Percentiles rank a stretch among this genome's conserved stretches.
These are phyloP conservation scores for Penicillium turbatum DNA, from an alignment of 495 filamentous ascomycete species.

Conservation along the genomic window DNA sequence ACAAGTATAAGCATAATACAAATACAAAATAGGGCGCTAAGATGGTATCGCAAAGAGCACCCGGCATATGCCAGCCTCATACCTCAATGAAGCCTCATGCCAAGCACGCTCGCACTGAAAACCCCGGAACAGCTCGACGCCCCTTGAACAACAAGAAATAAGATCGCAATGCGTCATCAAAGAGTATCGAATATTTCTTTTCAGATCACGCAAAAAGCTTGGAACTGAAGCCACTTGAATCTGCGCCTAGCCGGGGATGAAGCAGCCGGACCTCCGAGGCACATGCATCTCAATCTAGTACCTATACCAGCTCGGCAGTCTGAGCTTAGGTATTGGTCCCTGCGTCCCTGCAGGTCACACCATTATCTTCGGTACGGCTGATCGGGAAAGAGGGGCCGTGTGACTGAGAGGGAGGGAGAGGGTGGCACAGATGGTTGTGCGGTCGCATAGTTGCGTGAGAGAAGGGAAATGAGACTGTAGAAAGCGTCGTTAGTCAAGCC, in stretches of 20 bases:
- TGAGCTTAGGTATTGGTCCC: conserved; percentile 23
- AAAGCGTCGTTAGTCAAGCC: not conserved
- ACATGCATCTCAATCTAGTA: not conserved
- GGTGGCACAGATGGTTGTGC: conserved; percentile 18
- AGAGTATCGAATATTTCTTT: not conserved
- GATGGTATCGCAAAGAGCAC: too few species aligned
- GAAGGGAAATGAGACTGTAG: conserved; percentile 2
- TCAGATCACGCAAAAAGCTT: not conserved
- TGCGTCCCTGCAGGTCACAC: conserved; percentile 19
- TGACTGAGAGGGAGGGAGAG: conserved; percentile 14
- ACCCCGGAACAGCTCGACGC: too few species aligned
- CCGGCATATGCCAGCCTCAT: too few species aligned
- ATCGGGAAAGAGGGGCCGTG: conserved; percentile 17
- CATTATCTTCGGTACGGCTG: conserved; percentile 19
- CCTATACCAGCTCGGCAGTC: not conserved
- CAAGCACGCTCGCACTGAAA: too few species aligned
- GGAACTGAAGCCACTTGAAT: not conserved
- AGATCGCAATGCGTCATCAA: too few species aligned
- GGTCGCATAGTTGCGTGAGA: conserved; percentile 19
- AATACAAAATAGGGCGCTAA: too few species aligned
- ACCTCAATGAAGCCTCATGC: too few species aligned
- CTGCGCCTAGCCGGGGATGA: not conserved
- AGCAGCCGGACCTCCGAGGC: not conserved
- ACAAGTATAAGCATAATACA: not conserved
- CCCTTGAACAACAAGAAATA: too few species aligned